Conservation (phyloP, 2,329 filamentous ascomycete genomes). For the Xylaria sp. region DNA sequence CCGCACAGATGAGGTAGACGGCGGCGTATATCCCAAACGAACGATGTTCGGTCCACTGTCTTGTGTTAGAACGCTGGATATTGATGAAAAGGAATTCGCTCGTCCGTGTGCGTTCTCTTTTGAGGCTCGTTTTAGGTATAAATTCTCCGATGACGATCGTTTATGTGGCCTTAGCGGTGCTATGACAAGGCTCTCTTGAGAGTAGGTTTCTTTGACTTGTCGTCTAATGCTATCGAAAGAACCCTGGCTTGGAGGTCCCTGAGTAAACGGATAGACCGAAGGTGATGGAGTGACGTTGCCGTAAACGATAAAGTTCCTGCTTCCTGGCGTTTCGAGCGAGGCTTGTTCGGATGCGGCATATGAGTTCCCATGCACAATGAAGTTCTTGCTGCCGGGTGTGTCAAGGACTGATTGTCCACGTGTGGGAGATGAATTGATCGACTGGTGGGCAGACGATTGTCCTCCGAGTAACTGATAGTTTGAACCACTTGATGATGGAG, state of each 20-base stretch:
- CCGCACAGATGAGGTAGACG: slow-evolving; percentile 38
- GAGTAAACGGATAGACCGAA: slow-evolving; percentile 42
- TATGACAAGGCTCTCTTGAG: slow-evolving; percentile 66
- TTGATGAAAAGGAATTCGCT: slow-evolving; percentile 57
- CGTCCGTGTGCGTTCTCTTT: slow-evolving; percentile 59
- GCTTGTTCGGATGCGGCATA: slow-evolving; percentile 34
- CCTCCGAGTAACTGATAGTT: slow-evolving; percentile 59
- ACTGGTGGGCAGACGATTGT: slow-evolving; percentile 54
- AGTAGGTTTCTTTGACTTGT: slow-evolving; percentile 54
- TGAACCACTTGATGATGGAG: slow-evolving; percentile 50
- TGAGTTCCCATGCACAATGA: slow-evolving; percentile 21
- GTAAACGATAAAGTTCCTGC: slow-evolving; percentile 60
- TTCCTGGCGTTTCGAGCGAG: slow-evolving; percentile 43
- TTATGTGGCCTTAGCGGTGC: slow-evolving; percentile 58
- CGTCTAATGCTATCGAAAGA: slow-evolving; percentile 45
- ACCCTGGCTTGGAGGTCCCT: slow-evolving; percentile 35
- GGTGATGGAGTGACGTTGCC: slow-evolving; percentile 50
- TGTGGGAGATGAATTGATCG: slow-evolving; percentile 45
- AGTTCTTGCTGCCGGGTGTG: slow-evolving; percentile 33
- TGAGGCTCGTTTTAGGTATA: slow-evolving; percentile 57
- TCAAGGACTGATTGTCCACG: slow-evolving; percentile 38
- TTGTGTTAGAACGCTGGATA: slow-evolving; percentile 60
- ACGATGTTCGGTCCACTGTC: slow-evolving; percentile 51
- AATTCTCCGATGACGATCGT: slow-evolving; percentile 54
- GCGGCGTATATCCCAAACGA: slow-evolving; percentile 42